Evolutionary conservation across 1,284 basidiomycete species (phyloP), one percentile per base, ranked within the genome.

Genomic region (Sporisorium sorghi): DNA sequence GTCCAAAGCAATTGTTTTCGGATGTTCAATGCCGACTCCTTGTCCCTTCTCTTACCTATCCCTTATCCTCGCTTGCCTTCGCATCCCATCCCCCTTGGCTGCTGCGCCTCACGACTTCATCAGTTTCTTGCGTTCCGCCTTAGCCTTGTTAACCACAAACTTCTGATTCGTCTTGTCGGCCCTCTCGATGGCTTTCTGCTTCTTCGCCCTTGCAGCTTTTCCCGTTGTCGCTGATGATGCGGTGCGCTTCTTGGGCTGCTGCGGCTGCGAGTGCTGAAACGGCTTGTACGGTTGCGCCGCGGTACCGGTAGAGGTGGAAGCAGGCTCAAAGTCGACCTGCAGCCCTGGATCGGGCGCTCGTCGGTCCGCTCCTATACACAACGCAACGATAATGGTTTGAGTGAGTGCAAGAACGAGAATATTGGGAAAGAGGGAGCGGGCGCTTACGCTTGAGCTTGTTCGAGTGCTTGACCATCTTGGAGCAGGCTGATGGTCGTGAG

Each of bases 111-210:
- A 75, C 24, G 64, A 67, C 59, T 72, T 71, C 55, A 71, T 67
- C 37, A 68, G 42, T 40, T 76, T 76, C 60, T 76, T 76, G 23
- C 54, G 42, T 33, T 76, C 64, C 8, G 64, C 65, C 19, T 63
- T 61, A 7, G 64, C 60, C 40, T 56, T 68, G 40, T 71, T 70
- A 0, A 59, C 56, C 5, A 46, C 47, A 33, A 58, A 70, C 46
- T 69, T 65, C 14, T 66, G 57, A 26, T 72, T 71, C 15, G 62
- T 62, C 54, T 76, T 71, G 10, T 76, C 73, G n/a, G 73, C 73
- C 8, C 64, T 35, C n/a, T 66, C 68, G 37, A 76, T 69, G 4
- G 73, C 73, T 24, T 72, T 72, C 12, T 56, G 49, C 43, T 64
- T 65, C 23, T 76, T 76, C 0, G 58, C 61, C 24, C 73, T 57